These are phyloP conservation scores for Moesziomyces parantarcticus DNA, from an alignment of 1,284 basidiomycete species.

Conservation along the genomic window DNA sequence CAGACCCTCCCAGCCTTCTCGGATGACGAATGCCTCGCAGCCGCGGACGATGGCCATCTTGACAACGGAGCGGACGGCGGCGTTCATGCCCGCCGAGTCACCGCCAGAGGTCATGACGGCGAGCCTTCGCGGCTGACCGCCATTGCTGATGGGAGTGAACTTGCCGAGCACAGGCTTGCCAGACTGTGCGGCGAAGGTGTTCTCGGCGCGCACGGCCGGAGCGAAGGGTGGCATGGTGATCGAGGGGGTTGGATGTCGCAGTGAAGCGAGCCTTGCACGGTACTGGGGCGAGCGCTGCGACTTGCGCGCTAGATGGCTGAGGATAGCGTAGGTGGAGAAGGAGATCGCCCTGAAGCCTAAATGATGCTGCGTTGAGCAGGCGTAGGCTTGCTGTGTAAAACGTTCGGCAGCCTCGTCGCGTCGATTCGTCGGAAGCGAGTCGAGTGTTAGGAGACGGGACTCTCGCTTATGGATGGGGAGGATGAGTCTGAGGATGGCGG, in stretches of 20 bases:
- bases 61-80: slow-evolving; percentile 63
- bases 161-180: slow-evolving; percentile 25
- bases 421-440: too few species aligned
- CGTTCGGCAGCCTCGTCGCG: too few species aligned
- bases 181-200: slow-evolving; percentile 21
- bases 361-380: too few species aligned
- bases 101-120: slow-evolving; percentile 96
- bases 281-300: neutral
- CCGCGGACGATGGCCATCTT: slow-evolving; percentile 74
- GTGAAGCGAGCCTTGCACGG: too few species aligned
- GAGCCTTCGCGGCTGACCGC: slow-evolving; percentile 68
- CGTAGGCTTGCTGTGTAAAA: too few species aligned
- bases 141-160: slow-evolving; percentile 23
- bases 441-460: neutral
- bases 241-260: neutral
- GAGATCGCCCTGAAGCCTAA: too few species aligned
- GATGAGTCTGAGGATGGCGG: neutral
- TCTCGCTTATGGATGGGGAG: neutral
- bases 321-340: too few species aligned
- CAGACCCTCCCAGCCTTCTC: slow-evolving; percentile 97
- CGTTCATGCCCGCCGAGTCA: slow-evolving; percentile 81
- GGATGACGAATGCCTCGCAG: slow-evolving; percentile 68
- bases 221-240: slow-evolving; percentile 38
- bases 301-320: too few species aligned
- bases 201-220: slow-evolving; percentile 36